phyloP scores from a whole-genome alignment of 371 early-diverging fungal genomes.

The Rhizomucor pusillus region DNA sequence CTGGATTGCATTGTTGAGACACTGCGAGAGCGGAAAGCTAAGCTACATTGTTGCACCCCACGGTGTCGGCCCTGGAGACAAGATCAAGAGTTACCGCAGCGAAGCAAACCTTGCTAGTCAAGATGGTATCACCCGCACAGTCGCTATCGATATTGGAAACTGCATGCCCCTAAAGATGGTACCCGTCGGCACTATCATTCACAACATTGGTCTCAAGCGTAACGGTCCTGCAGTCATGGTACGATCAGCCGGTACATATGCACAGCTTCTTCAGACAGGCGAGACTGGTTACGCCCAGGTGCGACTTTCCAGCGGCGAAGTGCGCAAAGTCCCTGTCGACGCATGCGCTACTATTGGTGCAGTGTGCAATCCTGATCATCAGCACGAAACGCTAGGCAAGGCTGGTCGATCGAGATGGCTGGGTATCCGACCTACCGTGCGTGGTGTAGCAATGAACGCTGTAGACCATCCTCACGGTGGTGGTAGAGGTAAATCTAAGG shows the following conservation, averaged over 20 bases:
- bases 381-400: constrained; percentile 86
- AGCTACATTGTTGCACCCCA: constrained; percentile 87
- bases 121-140: constrained; percentile 57
- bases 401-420: constrained; percentile 87
- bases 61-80: constrained; percentile 71
- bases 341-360: constrained; percentile 91
- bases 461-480: constrained; percentile 99
- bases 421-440: constrained; percentile 93
- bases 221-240: constrained; percentile 83
- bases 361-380: constrained; percentile 92
- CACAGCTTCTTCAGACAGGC: constrained; percentile 82
- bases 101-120: constrained; percentile 1
- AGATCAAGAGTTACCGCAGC: constrained; percentile 37
- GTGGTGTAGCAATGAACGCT: constrained; percentile 99
- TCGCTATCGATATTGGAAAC: constrained; percentile 83
- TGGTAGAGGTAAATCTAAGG: constrained; percentile 95
- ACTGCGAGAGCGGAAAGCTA: constrained; percentile 71
- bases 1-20: constrained; percentile 86
- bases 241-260: constrained; percentile 90
- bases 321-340: constrained; percentile 84
- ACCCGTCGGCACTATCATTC: constrained; percentile 90
- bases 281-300: constrained; percentile 84
- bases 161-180: constrained; percentile 88
- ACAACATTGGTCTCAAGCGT: constrained; percentile 82
- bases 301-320: constrained; percentile 85